These are phyloP conservation scores for Saccharomyces cerevisiae DNA, from an alignment of 805 yeast genomes.

Conservation along the genomic window DNA sequence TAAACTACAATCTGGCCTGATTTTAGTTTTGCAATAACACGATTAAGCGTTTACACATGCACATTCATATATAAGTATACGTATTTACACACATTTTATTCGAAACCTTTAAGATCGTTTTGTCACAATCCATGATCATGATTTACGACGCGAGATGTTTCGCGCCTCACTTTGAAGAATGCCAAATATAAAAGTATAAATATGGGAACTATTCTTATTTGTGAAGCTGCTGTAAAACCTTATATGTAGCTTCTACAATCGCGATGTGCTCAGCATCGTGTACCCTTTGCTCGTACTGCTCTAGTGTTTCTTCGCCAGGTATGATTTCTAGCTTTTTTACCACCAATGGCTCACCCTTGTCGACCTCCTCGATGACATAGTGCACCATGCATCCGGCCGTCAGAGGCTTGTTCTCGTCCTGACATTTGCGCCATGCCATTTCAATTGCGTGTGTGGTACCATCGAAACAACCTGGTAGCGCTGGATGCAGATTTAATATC, in stretches of 20 bases:
- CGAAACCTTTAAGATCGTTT: background rate
- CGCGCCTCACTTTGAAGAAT: background rate
- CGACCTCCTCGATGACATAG: conserved; percentile 92
- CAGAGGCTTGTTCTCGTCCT: conserved; percentile 48
- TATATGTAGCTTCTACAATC: conserved; percentile 82
- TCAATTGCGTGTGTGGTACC: conserved; percentile 92
- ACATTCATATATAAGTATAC: background rate
- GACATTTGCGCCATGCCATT: conserved; percentile 93
- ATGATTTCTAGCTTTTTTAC: conserved; percentile 68
- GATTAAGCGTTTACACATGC: background rate
- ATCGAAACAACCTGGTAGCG: conserved; percentile 93
- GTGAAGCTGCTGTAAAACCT: conserved; percentile 35
- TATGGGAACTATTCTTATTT: background rate
- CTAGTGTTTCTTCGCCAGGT: conserved; percentile 62
- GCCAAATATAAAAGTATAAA: background rate
- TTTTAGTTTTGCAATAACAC: background rate
- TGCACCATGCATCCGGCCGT: conserved; percentile 96
- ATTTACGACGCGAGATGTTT: background rate
- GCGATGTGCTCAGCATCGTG: conserved; percentile 83
- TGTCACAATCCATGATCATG: background rate
- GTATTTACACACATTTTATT: background rate
- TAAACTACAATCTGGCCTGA: background rate
- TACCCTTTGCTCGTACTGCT: conserved; percentile 72
- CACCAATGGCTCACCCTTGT: conserved; percentile 81
- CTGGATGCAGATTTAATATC: conserved; percentile 92